Percentiles rank a stretch among this genome's conserved stretches.
phyloP scores from a whole-genome alignment of 257 asterid genomes.

The Catharanthus roseus region DNA sequence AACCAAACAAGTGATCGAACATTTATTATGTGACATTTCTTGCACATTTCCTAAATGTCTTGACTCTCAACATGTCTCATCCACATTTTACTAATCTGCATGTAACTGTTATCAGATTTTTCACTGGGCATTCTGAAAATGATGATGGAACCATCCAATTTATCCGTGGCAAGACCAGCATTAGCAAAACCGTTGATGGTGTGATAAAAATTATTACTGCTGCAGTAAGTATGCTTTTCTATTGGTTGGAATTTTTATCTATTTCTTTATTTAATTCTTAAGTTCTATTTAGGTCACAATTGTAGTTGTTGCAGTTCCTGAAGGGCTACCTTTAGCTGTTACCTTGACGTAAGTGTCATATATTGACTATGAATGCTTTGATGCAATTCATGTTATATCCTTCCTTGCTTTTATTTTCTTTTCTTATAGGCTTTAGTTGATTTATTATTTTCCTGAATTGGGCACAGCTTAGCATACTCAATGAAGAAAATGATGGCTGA shows the following conservation, averaged over 20 bases:
- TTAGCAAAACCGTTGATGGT: conserved; percentile 50
- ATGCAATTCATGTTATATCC: conserved; percentile 1
- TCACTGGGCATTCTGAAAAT: conserved; percentile 70
- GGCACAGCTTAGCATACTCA: conserved; percentile 86
- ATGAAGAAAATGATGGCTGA: conserved; percentile 99
- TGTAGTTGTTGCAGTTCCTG: conserved; percentile 97
- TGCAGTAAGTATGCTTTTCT: conserved; percentile 63
- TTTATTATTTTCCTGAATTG: conserved; percentile 19
- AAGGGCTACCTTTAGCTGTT: conserved; percentile 98
- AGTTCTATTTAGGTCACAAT: conserved; percentile 72
- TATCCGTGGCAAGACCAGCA: conserved; percentile 56
- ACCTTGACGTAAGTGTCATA: conserved; percentile 75
- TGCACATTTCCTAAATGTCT: neutral
- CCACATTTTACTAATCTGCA: neutral
- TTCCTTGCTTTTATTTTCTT: conserved; percentile 7
- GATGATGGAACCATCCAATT: conserved; percentile 75
- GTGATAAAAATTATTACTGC: conserved; percentile 70
- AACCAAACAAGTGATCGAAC: too few species aligned
- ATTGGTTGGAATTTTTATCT: conserved; percentile 3
- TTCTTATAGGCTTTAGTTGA: conserved; percentile 14
- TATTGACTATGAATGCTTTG: conserved; percentile 1
- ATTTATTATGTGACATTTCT: conserved; percentile 2
- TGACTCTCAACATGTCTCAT: neutral
- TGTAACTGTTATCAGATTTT: conserved; percentile 43
- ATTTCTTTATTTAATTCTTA: conserved; percentile 27